Evolutionary conservation across 345 rosid species (phyloP).

Genomic region (Salix koriyanagi): DNA sequence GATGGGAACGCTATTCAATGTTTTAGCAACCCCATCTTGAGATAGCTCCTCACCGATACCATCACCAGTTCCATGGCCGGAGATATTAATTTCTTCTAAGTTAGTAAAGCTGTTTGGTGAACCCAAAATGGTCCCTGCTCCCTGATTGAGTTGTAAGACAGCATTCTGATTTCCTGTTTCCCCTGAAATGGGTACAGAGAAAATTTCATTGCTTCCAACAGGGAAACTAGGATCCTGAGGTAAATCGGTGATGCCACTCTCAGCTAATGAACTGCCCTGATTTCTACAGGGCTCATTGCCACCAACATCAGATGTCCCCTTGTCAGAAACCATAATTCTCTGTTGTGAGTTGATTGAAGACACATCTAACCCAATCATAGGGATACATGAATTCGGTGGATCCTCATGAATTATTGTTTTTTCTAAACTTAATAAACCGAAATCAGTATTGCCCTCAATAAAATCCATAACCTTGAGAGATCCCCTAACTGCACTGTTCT

Average conservation of each 20-base stretch:
- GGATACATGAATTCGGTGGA: constrained; percentile 19
- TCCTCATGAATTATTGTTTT: constrained; percentile 21
- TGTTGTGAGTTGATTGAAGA: constrained; percentile 17
- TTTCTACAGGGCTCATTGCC: constrained; percentile 17
- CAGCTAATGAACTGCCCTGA: constrained; percentile 15
- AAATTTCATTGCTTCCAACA: background rate
- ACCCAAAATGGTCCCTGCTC: constrained; percentile 1
- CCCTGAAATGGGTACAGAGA: constrained; percentile 13
- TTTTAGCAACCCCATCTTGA: constrained; percentile 20
- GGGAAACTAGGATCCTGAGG: constrained; percentile 4
- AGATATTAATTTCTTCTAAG: constrained; percentile 7
- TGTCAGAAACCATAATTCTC: constrained; percentile 21
- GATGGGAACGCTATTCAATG: constrained; percentile 18
- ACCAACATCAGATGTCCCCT: constrained; percentile 19
- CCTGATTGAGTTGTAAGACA: constrained; percentile 13
- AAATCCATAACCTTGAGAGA: constrained; percentile 18
- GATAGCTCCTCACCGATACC: constrained; percentile 24
- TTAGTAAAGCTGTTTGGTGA: constrained; percentile 13
- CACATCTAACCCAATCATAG: constrained; percentile 4
- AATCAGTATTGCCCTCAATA: constrained; percentile 17
- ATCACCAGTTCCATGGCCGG: constrained; percentile 13
- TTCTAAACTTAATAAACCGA: constrained; percentile 25
- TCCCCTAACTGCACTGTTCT: constrained; percentile 23
- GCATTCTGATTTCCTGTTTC: constrained; percentile 12
- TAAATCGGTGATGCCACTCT: constrained; percentile 29